phyloP scores from a whole-genome alignment of 805 yeast genomes.

The Cyberlindnera suaveolens region DNA sequence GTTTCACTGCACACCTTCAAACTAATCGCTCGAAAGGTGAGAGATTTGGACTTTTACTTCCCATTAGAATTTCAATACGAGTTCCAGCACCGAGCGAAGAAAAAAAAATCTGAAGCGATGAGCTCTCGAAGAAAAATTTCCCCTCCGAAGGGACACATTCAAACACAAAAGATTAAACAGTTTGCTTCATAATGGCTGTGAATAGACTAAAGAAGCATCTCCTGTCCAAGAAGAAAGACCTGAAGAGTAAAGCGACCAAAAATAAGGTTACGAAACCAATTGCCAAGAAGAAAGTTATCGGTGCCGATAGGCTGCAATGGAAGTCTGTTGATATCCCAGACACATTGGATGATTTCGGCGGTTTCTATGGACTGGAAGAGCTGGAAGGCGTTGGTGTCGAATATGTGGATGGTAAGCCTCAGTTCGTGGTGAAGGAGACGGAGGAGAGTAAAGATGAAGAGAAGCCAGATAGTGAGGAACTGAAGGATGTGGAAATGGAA shows the following conservation, averaged over 20 bases:
- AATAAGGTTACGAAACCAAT: slow-evolving; percentile 4
- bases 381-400: slow-evolving; percentile 88
- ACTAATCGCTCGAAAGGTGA: background rate
- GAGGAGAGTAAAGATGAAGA: slow-evolving; percentile 15
- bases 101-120: background rate
- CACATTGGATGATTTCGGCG: slow-evolving; percentile 80
- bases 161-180: background rate
- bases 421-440: slow-evolving; percentile 41
- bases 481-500: background rate
- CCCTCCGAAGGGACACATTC: background rate
- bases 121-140: background rate
- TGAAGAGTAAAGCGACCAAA: slow-evolving; percentile 2
- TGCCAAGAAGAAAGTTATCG: slow-evolving; percentile 28
- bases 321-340: slow-evolving; percentile 77
- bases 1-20: background rate
- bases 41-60: background rate
- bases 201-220: slow-evolving; percentile 7
- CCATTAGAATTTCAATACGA: background rate
- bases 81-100: no score
- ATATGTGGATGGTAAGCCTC: slow-evolving; percentile 59
- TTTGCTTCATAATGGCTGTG: slow-evolving; percentile 8
- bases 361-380: slow-evolving; percentile 90
- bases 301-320: slow-evolving; percentile 60
- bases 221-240: slow-evolving; percentile 5
- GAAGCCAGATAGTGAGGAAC: slow-evolving; percentile 16